Evolutionary conservation across 371 early-diverging fungal genomes (phyloP).

Genomic region (Rhizopus stolonifer): DNA sequence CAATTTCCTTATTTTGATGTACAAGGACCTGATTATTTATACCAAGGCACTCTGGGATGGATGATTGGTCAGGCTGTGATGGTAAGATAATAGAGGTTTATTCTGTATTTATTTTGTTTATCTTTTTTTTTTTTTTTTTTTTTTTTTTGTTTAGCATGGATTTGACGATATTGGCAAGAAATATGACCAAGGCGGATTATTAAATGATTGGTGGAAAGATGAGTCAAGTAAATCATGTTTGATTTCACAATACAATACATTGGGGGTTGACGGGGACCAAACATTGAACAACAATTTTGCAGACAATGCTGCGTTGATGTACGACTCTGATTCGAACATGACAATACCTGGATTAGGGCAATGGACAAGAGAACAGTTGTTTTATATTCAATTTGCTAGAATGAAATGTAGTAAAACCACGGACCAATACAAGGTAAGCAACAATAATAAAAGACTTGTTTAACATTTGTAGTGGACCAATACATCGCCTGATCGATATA

Average conservation of each 20-base stretch:
- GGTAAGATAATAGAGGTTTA: slow-evolving; percentile 27
- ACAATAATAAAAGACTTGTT: not conserved
- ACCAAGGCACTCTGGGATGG: slow-evolving; percentile 57
- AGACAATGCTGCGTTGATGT: slow-evolving; percentile 61
- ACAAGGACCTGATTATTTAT: slow-evolving; percentile 50
- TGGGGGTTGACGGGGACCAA: slow-evolving; percentile 55
- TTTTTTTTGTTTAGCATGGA: too few relatives aligned
- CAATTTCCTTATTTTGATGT: slow-evolving; percentile 51
- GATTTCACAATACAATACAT: slow-evolving; percentile 39
- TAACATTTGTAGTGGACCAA: not conserved
- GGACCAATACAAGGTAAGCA: slow-evolving; percentile 44
- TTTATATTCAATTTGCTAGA: slow-evolving; percentile 58
- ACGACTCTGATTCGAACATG: slow-evolving; percentile 2
- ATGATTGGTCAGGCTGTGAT: slow-evolving; percentile 62
- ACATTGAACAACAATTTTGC: slow-evolving; percentile 75
- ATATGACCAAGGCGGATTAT: slow-evolving; percentile 47
- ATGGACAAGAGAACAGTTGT: slow-evolving; percentile 56
- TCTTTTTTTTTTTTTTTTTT: slow-evolving; percentile 23
- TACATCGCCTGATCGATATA: slow-evolving; percentile 52
- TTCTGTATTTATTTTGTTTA: not conserved
- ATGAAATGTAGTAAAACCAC: slow-evolving; percentile 56
- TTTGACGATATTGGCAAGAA: slow-evolving; percentile 59
- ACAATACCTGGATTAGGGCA: slow-evolving; percentile 48
- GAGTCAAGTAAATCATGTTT: slow-evolving; percentile 62
- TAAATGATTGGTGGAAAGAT: slow-evolving; percentile 66